Evolutionary conservation across 306 rosid species (phyloP), one percentile per base, ranked within the genome.

Genomic region (Dryas octopetala): DNA sequence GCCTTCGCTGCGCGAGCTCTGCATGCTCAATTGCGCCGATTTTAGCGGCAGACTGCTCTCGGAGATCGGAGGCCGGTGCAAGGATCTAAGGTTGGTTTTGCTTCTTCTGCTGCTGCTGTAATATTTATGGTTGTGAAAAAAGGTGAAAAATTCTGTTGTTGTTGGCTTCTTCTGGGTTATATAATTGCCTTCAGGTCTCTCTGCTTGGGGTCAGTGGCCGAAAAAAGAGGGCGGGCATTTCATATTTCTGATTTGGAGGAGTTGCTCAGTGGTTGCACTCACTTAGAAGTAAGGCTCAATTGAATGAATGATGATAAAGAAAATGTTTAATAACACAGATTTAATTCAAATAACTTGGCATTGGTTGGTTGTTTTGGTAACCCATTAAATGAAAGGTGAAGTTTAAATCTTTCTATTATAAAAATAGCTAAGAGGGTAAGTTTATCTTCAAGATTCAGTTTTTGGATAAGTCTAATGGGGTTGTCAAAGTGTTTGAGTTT

Each of bases 171-270:
- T 73, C 59, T 67, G 66, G 83, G 85, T 72, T 73, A 77, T 83
- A 76, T 68, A 78, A 73, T 65, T 73, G 57, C 74, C 57, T 85
- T 75, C 88, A 90, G 96, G 91, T 89, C 91, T 78, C 97, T 95
- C 75, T 91, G 86, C 81, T 84, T 95, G 92, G 93, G 97, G 19
- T 95, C 97, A 3, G 93, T 95, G 40, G 97, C 97, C 0, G 96
- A 87, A 62, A 90, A 85, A 46, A 82, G 91, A 87, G 95, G 91
- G 81, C 93, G 90, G 85, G 72, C 89, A 0, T 83, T 95, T 89
- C 91, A 95, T 72, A 82, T 85, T 68, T 80, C 93, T 59, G 97
- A 95, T 89, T 86, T 95, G 83, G 89, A 90, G 81, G 97, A 90
- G 78, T 89, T 95, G 73, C 97, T 95, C 62, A 23, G 69, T 67